phyloP scores from a whole-genome alignment of 108 stramenopile species.

The Pseudonitzschia pungens region DNA sequence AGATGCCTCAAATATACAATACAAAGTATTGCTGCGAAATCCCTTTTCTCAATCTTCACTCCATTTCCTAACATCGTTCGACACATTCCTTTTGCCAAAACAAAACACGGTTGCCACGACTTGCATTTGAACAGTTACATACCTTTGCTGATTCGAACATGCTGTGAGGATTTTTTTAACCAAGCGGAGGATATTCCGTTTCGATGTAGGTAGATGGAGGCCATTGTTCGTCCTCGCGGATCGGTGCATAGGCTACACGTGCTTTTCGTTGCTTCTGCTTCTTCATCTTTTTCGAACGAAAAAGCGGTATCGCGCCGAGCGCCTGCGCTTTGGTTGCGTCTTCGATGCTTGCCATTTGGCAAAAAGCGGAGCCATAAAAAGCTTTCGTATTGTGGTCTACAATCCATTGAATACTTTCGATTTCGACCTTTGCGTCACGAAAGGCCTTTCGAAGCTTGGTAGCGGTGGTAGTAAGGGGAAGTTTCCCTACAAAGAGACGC shows the following conservation, averaged over 20 bases:
- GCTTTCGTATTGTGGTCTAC: constrained; percentile 45
- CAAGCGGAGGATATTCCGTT: constrained; percentile 40
- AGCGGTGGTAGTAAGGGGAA: constrained; percentile 44
- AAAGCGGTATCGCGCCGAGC: constrained; percentile 17
- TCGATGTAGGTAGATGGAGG: constrained; percentile 26
- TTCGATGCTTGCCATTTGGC: constrained; percentile 38
- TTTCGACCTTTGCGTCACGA: constrained; percentile 14
- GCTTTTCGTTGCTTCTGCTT: constrained; percentile 40
- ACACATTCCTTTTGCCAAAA: neutral
- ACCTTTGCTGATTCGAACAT: neutral
- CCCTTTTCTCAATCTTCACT: constrained; percentile 9
- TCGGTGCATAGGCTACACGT: constrained; percentile 17
- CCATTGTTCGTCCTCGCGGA: constrained; percentile 31
- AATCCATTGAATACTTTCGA: constrained; percentile 56
- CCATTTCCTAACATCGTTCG: neutral
- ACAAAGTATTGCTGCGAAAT: constrained; percentile 14
- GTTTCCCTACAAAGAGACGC: constrained; percentile 45
- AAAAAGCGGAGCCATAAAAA: constrained; percentile 69
- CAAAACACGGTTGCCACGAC: no score
- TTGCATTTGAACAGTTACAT: neutral
- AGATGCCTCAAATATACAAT: constrained; percentile 17
- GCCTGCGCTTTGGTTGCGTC: constrained; percentile 27
- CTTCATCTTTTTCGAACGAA: constrained; percentile 10
- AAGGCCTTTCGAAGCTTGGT: constrained; percentile 49
- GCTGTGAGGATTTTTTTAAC: neutral